Evolutionary conservation across 257 asterid species (phyloP).

Genomic region (Lavandula angustifolia): DNA sequence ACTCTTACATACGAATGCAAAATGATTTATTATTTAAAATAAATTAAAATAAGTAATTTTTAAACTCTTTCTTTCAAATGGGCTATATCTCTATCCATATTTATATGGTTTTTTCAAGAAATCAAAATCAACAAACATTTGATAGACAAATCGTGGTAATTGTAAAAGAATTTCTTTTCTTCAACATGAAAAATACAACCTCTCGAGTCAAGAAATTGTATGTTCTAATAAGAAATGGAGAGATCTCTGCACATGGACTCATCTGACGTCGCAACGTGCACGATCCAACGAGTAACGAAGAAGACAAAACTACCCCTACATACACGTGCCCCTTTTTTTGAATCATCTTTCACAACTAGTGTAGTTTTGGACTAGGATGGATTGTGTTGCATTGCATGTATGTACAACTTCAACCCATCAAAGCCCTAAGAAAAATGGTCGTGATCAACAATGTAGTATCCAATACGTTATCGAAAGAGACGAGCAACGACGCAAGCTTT

Average conservation of each 20-base stretch:
- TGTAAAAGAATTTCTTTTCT: slow-evolving; percentile 37
- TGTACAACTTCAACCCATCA: slow-evolving; percentile 62
- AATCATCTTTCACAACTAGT: slow-evolving; percentile 41
- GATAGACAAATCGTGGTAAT: slow-evolving; percentile 8
- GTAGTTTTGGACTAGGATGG: slow-evolving; percentile 41
- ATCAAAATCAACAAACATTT: background rate
- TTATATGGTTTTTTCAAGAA: background rate
- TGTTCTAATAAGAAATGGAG: slow-evolving; percentile 32
- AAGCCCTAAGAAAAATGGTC: slow-evolving; percentile 48
- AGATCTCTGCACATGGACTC: slow-evolving; percentile 63
- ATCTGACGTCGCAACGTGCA: slow-evolving; percentile 50
- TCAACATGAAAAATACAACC: slow-evolving; percentile 32
- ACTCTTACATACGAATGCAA: too few relatives aligned
- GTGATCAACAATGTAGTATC: slow-evolving; percentile 3
- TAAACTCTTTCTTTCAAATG: too few relatives aligned
- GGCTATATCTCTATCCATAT: too few relatives aligned
- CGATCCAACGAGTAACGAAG: slow-evolving; percentile 2
- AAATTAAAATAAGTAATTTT: too few relatives aligned
- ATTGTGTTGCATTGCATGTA: slow-evolving; percentile 80
- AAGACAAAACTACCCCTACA: slow-evolving; percentile 32
- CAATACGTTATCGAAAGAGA: slow-evolving; percentile 1
- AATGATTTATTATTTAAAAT: too few relatives aligned
- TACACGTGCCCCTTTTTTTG: slow-evolving; percentile 36
- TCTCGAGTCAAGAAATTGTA: slow-evolving; percentile 50
- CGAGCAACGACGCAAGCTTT: slow-evolving; percentile 9